Conservation (phyloP, 805 yeast species). For the Sugiyamaella valdiviana region DNA sequence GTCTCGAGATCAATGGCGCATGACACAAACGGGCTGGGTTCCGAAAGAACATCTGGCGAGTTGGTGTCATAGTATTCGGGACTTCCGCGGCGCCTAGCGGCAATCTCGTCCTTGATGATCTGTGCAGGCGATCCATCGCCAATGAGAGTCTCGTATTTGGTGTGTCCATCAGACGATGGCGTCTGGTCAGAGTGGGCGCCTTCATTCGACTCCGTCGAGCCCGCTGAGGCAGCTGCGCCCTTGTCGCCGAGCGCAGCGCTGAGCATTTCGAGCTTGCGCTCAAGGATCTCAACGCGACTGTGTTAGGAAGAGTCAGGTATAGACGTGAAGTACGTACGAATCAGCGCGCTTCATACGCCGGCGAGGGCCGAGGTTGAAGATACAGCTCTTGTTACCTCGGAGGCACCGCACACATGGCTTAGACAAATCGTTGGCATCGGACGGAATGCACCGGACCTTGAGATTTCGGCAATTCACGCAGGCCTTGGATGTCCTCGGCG, state of each 20-base stretch:
- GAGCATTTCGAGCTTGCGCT: slow-evolving; percentile 27
- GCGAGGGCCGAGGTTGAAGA: slow-evolving; percentile 56
- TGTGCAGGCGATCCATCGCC: neutral
- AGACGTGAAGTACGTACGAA: slow-evolving; percentile 11
- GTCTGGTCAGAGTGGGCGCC: neutral
- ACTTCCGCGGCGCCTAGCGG: neutral
- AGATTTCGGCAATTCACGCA: slow-evolving; percentile 60
- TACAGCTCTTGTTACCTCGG: slow-evolving; percentile 58
- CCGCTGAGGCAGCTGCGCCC: neutral
- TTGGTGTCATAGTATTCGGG: neutral
- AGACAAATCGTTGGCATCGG: slow-evolving; percentile 48
- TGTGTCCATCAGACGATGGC: neutral
- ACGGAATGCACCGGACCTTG: slow-evolving; percentile 79
- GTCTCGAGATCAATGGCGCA: slow-evolving; percentile 11
- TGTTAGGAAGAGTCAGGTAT: slow-evolving; percentile 1
- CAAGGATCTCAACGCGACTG: slow-evolving; percentile 31
- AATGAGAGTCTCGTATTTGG: neutral
- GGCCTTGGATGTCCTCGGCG: slow-evolving; percentile 26
- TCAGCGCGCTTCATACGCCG: slow-evolving; percentile 39
- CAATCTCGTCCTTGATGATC: neutral
- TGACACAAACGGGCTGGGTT: neutral
- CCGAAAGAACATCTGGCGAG: neutral
- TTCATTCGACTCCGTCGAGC: neutral
- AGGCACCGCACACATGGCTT: slow-evolving; percentile 72
- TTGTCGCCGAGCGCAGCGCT: neutral